Evolutionary conservation across 2,329 filamentous ascomycete species (phyloP).

Genomic region (Chaetomium olivaceum): DNA sequence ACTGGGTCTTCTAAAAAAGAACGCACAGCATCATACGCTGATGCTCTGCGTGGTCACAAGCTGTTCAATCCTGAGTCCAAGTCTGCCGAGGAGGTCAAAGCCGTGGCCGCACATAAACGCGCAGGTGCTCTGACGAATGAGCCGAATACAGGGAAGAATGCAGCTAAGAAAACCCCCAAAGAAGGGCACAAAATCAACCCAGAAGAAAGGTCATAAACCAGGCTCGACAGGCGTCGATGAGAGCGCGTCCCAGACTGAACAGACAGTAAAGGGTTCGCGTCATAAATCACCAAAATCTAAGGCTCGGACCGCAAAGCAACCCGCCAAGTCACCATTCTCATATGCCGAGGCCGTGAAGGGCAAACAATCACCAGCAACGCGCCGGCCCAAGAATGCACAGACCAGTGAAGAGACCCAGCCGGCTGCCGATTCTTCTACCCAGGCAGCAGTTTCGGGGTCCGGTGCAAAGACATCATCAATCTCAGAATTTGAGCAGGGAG

Average conservation of each 20-base stretch:
- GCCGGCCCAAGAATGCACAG: not conserved
- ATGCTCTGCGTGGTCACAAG: slow-evolving; percentile 20
- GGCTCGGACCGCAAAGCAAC: not conserved
- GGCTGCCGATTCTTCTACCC: too few species aligned
- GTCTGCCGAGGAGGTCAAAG: not conserved
- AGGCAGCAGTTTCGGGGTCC: not conserved
- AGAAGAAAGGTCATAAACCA: not conserved
- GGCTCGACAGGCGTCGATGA: not conserved
- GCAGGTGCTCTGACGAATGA: not conserved
- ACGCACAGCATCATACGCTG: slow-evolving; percentile 20
- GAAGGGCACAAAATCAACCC: not conserved
- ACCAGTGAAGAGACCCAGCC: not conserved
- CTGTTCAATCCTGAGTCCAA: slow-evolving; percentile 10
- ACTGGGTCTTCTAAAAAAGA: not conserved
- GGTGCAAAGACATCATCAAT: not conserved
- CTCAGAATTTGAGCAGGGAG: not conserved
- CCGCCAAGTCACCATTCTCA: not conserved
- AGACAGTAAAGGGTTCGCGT: not conserved
- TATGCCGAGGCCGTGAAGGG: slow-evolving; percentile 21
- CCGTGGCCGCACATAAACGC: not conserved
- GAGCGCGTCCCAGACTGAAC: not conserved
- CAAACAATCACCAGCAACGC: not conserved
- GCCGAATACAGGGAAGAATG: not conserved
- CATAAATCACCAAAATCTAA: not conserved
- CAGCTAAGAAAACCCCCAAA: slow-evolving; percentile 1